Base-by-base conservation (phyloP, 805 yeast species). In the Schwanniomyces vanrijiae region DNA sequence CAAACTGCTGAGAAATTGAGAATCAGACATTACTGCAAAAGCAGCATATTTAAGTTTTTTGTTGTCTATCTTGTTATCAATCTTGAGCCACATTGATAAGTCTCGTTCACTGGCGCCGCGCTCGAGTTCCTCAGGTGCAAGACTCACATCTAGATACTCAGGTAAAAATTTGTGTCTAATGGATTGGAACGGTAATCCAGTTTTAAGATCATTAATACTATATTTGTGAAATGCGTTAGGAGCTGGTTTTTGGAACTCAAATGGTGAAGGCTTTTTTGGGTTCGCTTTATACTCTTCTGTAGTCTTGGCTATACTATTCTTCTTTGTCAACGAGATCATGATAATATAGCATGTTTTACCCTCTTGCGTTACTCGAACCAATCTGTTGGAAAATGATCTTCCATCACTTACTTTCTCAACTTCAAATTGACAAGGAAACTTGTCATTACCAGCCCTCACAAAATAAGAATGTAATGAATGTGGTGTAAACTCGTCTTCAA, bases 381-480 rank as follows among this genome's bases (percentile, higher is more conserved):
- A 49, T 16, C 76, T 48, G 48, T 66, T 68, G 38, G 69, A 67
- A 54, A 69, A 72, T 33, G 59, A 60, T 39, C 62, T 63, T 5
- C 75, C 75, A 26, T 64, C 64, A 46, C 61, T 63, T n/a, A 66
- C 48, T 25, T 59, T 59, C 42, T 69, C 74, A 9, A 71, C 72
- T 28, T 60, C 57, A 54, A 63, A 69, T 34, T 55, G 55, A 44
- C 73, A 62, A 1, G 62, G 61, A 1, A 35, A 42, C 13, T 51
- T 42, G 45, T 67, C 75, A 44, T 56, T 60, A n/a, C 69, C 73
- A 10, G 72, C 70, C 48, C 68, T 67, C 20, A 70, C 62, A 47
- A 72, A 71, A 47, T 65, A 69, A 16, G 71, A 66, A 48, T 72
- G 76, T 31, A 71, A 55, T 1, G 75, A 70, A 43, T 71, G 73